Evolutionary conservation across 2,329 filamentous ascomycete species (phyloP), one percentile per base, ranked within the genome.

Genomic region (Scleromitrula shiraiana): DNA sequence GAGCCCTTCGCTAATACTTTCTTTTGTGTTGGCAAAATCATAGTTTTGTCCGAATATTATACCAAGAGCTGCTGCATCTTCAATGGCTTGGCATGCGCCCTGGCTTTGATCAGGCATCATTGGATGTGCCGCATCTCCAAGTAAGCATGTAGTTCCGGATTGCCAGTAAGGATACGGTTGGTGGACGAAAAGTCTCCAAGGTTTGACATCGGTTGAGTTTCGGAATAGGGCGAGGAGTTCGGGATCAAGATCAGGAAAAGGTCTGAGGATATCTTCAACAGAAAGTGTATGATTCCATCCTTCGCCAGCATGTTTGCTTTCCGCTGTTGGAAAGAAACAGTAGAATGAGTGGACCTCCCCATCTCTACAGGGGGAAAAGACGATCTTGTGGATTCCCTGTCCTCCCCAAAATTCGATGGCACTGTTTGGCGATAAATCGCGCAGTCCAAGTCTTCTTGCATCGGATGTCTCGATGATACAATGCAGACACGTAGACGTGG

Each of bases 101-200:
- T 85, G 81, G 46, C 76, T 80, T 60, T 84, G 81, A 55, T 84
- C 73, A 1, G 80, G 80, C 74, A 83, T 77, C 76, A 82, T 82
- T 2, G 80, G 80, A 56, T 84, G 81, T 2, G 71, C 80, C 8
- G 82, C 81, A 58, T 85, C 82, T 4, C 82, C 82, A 9, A 85
- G 61, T 1, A 85, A 64, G 41, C 75, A 79, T 1, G 74, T 72
- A 19, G 63, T 68, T 12, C 63, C 65, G 54, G 74, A 74, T 41
- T 70, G 65, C 49, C 78, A 68, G 55, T 78, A 77, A 0, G 74
- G 72, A 51, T 83, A 84, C 1, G 78, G 78, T 20, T 75, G 64
- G 61, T 84, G 80, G 15, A 78, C 46, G 20, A 36, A 52, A 7
- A 53, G 43, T 19, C 59, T 41, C 61, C 60, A 62, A 27, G 57